Evolutionary conservation across 2,329 filamentous ascomycete genomes (phyloP), one percentile per base, ranked within the genome.

Genomic region (Phyllachora maydis): DNA sequence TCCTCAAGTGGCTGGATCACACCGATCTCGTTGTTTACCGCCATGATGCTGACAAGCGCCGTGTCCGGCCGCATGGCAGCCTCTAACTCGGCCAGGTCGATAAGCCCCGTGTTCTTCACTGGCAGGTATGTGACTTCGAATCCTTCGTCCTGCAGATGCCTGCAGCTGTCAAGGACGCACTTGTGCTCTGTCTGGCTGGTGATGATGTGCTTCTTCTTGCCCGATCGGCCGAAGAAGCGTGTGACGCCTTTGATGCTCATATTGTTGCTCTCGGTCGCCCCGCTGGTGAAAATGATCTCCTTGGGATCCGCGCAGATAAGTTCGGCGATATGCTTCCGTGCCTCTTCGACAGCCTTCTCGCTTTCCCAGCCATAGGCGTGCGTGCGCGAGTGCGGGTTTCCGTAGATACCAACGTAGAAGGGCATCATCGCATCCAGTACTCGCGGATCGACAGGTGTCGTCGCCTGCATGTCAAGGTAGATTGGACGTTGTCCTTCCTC

Each of bases 181-280:
- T 98, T 98, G 61, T 98, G 88, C 52, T 98, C 88, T 0, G 88
- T 98, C 54, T 95, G 88, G 18, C 71, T 81, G 13, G 88, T 98
- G 47, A 98, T 82, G 41, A 98, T 85, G 50, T 98, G 88, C 54
- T 77, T 92, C 69, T 95, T 95, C 67, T 93, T 93, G 38, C 82
- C 83, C 3, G 68, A 71, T 28, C 79, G 69, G 34, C 81, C 82
- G 45, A 93, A 93, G 54, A 98, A 98, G 32, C 85, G 66, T 11
- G 88, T 83, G 6, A 98, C 85, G 32, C 88, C 88, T 55, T 98
- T 98, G 55, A 98, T 81, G 49, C 82, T 92, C 88, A 98, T 98
- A 42, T 98, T 98, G 53, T 98, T 98, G 45, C 82, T 93, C 56
- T 98, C 88, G 0, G 88, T 98, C 10, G 88, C 88, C 26, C 88